Evolutionary conservation across 371 early-diverging fungal genomes (phyloP).

Genomic region (Dichotomocladium elegans): DNA sequence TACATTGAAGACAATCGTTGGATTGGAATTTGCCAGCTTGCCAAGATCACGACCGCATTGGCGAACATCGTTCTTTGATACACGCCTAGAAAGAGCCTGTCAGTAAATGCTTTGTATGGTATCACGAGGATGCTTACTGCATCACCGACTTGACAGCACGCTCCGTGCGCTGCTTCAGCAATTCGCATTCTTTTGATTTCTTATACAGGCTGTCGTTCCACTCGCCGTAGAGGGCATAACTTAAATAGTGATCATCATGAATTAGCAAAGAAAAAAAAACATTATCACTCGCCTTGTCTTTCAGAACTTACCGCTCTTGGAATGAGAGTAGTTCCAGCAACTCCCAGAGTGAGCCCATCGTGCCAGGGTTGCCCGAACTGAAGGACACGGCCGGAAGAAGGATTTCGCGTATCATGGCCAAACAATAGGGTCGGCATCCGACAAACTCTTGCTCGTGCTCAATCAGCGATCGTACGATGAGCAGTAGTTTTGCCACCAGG

Average conservation of each 20-base stretch:
- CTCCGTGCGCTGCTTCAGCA: constrained; percentile 50
- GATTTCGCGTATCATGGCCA: constrained; percentile 61
- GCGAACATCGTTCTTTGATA: constrained; percentile 79
- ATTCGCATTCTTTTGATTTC: constrained; percentile 41
- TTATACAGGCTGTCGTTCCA: constrained; percentile 70
- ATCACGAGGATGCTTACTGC: constrained; percentile 32
- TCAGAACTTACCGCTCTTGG: constrained; percentile 49
- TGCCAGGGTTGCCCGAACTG: constrained; percentile 64
- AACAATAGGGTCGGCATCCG: constrained; percentile 37
- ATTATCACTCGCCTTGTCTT: background rate
- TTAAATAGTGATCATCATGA: too few relatives aligned
- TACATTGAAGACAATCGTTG: constrained; percentile 70
- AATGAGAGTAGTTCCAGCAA: constrained; percentile 61
- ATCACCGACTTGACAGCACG: constrained; percentile 62
- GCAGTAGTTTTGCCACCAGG: constrained; percentile 36
- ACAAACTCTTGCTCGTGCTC: constrained; percentile 24
- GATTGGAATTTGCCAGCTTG: constrained; percentile 80
- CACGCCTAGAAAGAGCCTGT: constrained; percentile 31
- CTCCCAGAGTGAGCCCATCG: constrained; percentile 75
- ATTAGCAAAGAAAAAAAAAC: too few relatives aligned
- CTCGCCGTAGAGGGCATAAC: constrained; percentile 72
- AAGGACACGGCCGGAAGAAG: constrained; percentile 76
- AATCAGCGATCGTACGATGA: constrained; percentile 35
- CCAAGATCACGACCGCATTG: constrained; percentile 81
- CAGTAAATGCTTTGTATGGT: background rate